Conservation (phyloP, 2,329 filamentous ascomycete species). For the Gaeumannomyces tritici region DNA sequence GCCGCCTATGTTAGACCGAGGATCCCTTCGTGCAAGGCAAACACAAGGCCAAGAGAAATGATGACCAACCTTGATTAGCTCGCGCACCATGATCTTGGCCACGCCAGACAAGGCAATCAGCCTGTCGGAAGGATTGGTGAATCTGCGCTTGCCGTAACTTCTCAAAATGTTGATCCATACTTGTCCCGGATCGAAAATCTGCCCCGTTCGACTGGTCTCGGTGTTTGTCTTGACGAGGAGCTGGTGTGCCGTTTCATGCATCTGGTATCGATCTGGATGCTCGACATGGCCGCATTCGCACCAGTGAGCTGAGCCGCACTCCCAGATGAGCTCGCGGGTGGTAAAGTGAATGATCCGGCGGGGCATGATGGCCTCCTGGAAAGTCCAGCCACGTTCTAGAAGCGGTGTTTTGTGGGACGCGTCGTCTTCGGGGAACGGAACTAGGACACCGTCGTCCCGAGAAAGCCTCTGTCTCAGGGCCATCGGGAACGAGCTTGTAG, state of each 20-base stretch:
- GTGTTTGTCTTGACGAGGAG: not conserved
- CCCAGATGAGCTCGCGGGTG: not conserved
- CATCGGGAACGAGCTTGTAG: not conserved
- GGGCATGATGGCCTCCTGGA: slow-evolving; percentile 5
- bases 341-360: slow-evolving; percentile 3
- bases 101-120: not conserved
- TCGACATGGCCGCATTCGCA: not conserved
- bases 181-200: not conserved
- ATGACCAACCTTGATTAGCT: not conserved
- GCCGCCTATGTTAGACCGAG: no score
- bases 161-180: not conserved
- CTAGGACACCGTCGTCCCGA: not conserved
- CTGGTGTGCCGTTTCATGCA: not conserved
- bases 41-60: not conserved
- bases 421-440: not conserved
- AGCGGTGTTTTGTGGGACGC: not conserved
- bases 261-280: not conserved
- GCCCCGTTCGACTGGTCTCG: no score
- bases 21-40: no score
- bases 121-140: not conserved
- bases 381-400: slow-evolving; percentile 4
- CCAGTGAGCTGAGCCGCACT: slow-evolving; percentile 2
- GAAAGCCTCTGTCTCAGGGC: not conserved
- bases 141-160: not conserved
- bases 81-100: not conserved